phyloP scores from a whole-genome alignment of 2,329 filamentous ascomycete species.

The Cytospora chrysosperma region DNA sequence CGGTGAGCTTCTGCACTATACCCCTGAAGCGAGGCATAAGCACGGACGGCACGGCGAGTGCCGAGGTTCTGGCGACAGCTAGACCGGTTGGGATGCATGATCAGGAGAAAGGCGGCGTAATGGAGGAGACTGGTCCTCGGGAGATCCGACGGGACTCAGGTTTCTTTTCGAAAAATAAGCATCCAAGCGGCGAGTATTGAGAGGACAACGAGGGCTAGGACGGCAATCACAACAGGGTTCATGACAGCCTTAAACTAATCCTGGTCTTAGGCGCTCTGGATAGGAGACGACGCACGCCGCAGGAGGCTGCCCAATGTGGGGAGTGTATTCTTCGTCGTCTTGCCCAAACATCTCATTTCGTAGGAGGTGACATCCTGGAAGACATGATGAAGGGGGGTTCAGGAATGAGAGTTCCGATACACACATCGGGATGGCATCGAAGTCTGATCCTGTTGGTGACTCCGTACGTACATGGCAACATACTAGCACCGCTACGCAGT shows the following conservation, averaged over 20 bases:
- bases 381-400: no score
- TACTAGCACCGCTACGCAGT: no score
- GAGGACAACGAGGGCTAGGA: constrained; percentile 75
- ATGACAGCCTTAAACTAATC: constrained; percentile 80
- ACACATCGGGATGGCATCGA: constrained; percentile 6
- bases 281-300: constrained; percentile 66
- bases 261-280: constrained; percentile 72
- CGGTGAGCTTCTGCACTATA: constrained; percentile 55
- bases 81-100: constrained; percentile 80
- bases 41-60: constrained; percentile 75
- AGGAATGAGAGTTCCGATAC: constrained; percentile 13
- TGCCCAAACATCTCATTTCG: constrained; percentile 59
- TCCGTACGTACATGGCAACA: background rate
- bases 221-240: constrained; percentile 71
- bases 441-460: background rate
- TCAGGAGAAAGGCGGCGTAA: constrained; percentile 69
- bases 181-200: constrained; percentile 76
- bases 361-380: constrained; percentile 57
- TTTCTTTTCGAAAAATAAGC: constrained; percentile 72
- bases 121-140: constrained; percentile 63
- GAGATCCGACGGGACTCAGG: constrained; percentile 59
- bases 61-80: constrained; percentile 76
- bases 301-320: constrained; percentile 63
- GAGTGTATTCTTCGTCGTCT: constrained; percentile 49
- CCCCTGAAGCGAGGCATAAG: constrained; percentile 57